Evolutionary conservation across 2,329 filamentous ascomycete species (phyloP).

Genomic region (Periglandula ipomoeae): DNA sequence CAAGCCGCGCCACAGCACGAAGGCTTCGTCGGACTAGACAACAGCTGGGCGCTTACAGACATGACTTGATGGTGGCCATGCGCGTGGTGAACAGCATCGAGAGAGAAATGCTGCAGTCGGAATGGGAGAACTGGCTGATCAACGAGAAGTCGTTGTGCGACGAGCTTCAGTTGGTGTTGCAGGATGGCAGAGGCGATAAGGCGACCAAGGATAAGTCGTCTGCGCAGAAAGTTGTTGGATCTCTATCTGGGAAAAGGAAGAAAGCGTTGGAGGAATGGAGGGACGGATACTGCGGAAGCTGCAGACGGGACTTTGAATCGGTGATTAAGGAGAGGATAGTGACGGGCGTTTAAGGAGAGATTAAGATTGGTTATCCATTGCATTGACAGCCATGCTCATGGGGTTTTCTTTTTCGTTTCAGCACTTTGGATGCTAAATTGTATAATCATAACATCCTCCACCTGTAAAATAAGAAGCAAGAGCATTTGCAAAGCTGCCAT

Average conservation of each 20-base stretch:
- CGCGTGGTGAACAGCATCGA: slow-evolving; percentile 85
- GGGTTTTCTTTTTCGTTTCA: neutral
- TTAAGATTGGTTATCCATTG: neutral
- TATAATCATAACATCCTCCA: neutral
- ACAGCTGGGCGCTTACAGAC: slow-evolving; percentile 71
- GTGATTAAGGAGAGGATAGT: slow-evolving; percentile 23
- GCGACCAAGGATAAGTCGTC: slow-evolving; percentile 13
- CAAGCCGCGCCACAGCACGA: slow-evolving; percentile 46
- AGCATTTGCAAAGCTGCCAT: too few species aligned
- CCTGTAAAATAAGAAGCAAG: neutral
- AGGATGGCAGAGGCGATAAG: slow-evolving; percentile 14
- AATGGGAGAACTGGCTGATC: slow-evolving; percentile 88
- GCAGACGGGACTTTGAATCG: slow-evolving; percentile 32
- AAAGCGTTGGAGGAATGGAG: slow-evolving; percentile 39
- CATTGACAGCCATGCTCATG: neutral
- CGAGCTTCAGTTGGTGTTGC: slow-evolving; percentile 42
- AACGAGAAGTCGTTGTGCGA: slow-evolving; percentile 72
- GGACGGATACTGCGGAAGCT: slow-evolving; percentile 47
- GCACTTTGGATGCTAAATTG: neutral
- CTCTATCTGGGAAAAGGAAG: slow-evolving; percentile 21
- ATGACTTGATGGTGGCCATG: slow-evolving; percentile 85
- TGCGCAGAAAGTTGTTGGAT: slow-evolving; percentile 23
- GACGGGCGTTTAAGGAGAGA: slow-evolving; percentile 10
- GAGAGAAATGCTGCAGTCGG: slow-evolving; percentile 71
- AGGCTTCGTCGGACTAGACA: slow-evolving; percentile 74